phyloP scores from a whole-genome alignment of 164 flowering plant species.

The Santalum album region DNA sequence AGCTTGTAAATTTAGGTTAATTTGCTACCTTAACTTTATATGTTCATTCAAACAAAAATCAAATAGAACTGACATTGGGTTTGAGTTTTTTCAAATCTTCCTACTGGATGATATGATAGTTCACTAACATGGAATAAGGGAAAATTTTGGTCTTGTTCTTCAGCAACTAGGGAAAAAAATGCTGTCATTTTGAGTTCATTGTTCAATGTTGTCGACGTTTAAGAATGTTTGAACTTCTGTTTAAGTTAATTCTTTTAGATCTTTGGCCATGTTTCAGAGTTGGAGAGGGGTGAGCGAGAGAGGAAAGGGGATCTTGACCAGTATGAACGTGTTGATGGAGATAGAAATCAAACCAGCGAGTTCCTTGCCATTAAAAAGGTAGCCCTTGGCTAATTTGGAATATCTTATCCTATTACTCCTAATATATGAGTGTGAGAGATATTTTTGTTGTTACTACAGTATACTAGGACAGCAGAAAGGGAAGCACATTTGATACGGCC shows the following conservation, averaged over 20 bases:
- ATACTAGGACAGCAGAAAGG: slow-evolving; percentile 91
- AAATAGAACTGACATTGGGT: neutral
- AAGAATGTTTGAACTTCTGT: too few species aligned
- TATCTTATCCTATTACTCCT: neutral
- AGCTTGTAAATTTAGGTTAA: neutral
- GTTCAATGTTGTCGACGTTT: too few species aligned
- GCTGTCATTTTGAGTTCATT: too few species aligned
- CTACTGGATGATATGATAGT: neutral
- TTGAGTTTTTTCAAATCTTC: neutral
- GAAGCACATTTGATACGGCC: slow-evolving; percentile 86
- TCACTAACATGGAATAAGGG: neutral
- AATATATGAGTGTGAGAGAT: slow-evolving; percentile 14
- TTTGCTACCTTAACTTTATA: neutral
- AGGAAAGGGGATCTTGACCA: slow-evolving; percentile 98
- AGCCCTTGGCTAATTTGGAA: neutral
- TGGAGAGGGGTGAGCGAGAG: slow-evolving; percentile 89
- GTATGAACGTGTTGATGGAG: slow-evolving; percentile 86
- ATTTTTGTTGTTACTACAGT: slow-evolving; percentile 46
- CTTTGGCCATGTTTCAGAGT: slow-evolving; percentile 39
- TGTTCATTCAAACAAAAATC: too few species aligned
- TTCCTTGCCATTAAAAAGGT: slow-evolving; percentile 93
- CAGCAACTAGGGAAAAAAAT: neutral
- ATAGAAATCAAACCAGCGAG: slow-evolving; percentile 77
- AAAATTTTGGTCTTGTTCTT: too few species aligned
- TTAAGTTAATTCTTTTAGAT: neutral